Base-by-base conservation (phyloP, 768 basidiomycete species). In the Tricholomella constricta region DNA sequence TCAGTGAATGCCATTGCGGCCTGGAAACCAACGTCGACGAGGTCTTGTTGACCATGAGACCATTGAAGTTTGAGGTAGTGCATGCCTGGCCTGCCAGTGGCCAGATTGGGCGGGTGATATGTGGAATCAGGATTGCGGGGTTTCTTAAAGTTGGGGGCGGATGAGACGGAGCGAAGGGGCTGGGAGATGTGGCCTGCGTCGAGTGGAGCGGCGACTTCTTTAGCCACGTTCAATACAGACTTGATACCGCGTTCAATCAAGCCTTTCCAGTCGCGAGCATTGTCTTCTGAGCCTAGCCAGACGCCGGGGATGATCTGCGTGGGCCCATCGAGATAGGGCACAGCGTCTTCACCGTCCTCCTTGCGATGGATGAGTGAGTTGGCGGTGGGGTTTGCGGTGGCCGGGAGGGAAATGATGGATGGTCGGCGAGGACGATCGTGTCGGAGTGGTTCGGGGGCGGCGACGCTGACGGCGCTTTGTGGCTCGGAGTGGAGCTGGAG, bases 31-130 rank as follows among this genome's bases (percentile, higher is more conserved):
- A 82, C 72, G 2, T 83, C 70, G 59, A 93, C 91, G 34, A 96
- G 82, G 67, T 96, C 88, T 51, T 88, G 80, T 71, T 95, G 91
- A n/a, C 94, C 94, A 65, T 96, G 94, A 20, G 91, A 94, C 94
- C 94, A 96, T 46, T 81, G 80, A 23, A 95, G 81, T 68, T 92
- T 93, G 70, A 93, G 86, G 66, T 95, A 94, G 69, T 92, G 84
- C 79, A 94, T 83, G 15, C 78, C 78, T 0, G 92, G 91, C 58
- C 90, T 79, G 49, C 89, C 91, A 44, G 75, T 84, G 31, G 80
- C 72, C 8, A 81, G 64, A 67, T 91, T 82, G 2, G 90, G 77
- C 11, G 86, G 83, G 61, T 85, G 82, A 66, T 84, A 88, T 20
- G 84, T 83, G 11, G 81, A 66, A 20, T 78, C 69, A 10, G 72